Conservation (phyloP, 2,329 filamentous ascomycete genomes). For the Penicillium frequentans region DNA sequence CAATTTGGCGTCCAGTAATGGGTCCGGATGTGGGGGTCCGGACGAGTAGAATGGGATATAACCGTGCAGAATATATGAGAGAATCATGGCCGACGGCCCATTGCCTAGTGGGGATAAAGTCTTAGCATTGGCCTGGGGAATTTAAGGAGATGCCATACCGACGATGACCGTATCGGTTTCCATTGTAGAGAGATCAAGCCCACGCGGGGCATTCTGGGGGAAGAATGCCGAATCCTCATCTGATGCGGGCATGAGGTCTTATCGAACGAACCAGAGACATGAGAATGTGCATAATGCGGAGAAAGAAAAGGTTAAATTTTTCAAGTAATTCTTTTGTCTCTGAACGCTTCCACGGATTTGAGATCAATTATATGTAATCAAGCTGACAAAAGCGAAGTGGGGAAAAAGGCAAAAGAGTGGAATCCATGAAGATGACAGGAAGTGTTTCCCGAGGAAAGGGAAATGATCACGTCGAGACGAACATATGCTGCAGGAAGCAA, state of each 20-base stretch:
- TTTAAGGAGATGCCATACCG: constrained; percentile 32
- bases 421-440: background rate
- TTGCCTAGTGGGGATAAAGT: constrained; percentile 49
- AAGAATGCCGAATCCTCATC: constrained; percentile 5
- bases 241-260: background rate
- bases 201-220: constrained; percentile 31
- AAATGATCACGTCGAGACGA: background rate
- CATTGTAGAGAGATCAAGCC: constrained; percentile 29
- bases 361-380: constrained; percentile 21
- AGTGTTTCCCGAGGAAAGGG: background rate
- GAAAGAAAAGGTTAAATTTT: constrained; percentile 3
- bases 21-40: constrained; percentile 55
- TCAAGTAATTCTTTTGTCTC: background rate
- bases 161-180: constrained; percentile 46
- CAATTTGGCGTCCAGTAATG: constrained; percentile 58
- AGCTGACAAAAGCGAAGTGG: constrained; percentile 30
- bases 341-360: constrained; percentile 1
- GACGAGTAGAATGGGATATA: constrained; percentile 58
- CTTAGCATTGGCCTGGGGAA: background rate
- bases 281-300: constrained; percentile 1
- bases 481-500: background rate
- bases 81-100: constrained; percentile 61
- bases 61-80: constrained; percentile 64
- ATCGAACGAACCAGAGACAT: constrained; percentile 15
- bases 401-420: background rate